A percentile compares a stretch with the other conserved stretches of the same genome.
Evolutionary conservation across 2,329 filamentous ascomycete genomes (phyloP).

Genomic region (Plenodomus lindquistii): DNA sequence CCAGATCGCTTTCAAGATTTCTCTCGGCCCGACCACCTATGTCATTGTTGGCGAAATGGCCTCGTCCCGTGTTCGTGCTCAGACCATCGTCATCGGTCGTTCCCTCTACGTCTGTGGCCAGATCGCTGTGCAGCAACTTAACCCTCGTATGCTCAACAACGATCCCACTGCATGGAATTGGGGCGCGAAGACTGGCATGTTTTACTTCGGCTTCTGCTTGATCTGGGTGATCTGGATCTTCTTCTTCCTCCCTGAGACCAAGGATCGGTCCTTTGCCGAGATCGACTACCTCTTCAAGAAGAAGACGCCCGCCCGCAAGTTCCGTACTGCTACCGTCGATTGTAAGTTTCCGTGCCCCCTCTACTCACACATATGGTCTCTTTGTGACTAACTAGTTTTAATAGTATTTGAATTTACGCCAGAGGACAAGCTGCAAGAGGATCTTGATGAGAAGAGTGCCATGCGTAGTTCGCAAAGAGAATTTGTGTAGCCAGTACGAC

Average conservation of each 20-base stretch:
- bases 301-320: conserved; percentile 14
- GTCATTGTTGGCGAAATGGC: conserved; percentile 81
- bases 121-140: conserved; percentile 25
- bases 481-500: no score
- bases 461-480: not conserved
- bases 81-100: conserved; percentile 77
- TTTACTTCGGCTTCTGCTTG: conserved; percentile 20
- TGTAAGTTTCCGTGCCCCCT: conserved; percentile 9
- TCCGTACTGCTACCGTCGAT: conserved; percentile 10
- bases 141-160: conserved; percentile 15
- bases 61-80: conserved; percentile 80
- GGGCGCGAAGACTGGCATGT: conserved; percentile 15
- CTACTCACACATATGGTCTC: not conserved
- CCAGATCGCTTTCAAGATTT: conserved; percentile 17
- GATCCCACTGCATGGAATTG: conserved; percentile 15
- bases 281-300: conserved; percentile 45
- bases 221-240: conserved; percentile 36
- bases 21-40: conserved; percentile 81
- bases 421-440: conserved; percentile 10
- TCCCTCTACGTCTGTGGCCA: conserved; percentile 43
- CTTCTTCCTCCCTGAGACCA: conserved; percentile 44
- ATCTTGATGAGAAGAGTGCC: not conserved
- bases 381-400: conserved; percentile 5
- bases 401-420: conserved; percentile 16
- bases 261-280: conserved; percentile 43